Conservation (phyloP, 495 filamentous ascomycete species). For the Talaromyces nanjingensis region DNA sequence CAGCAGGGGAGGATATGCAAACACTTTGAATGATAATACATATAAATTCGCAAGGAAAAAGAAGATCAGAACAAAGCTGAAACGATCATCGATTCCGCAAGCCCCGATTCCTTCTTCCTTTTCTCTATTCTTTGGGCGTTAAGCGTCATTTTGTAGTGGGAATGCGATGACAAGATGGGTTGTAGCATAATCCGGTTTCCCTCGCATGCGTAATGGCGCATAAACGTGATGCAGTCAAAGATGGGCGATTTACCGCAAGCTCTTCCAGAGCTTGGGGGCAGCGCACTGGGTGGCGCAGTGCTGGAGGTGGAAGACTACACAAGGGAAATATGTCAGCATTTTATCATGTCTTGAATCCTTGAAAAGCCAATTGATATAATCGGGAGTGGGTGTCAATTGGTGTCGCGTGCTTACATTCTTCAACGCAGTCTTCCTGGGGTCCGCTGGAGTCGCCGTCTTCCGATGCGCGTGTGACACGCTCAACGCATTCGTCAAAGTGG, state of each 20-base stretch:
- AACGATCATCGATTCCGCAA: neutral
- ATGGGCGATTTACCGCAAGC: constrained; percentile 65
- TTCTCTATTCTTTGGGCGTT: neutral
- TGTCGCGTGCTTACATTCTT: constrained; percentile 76
- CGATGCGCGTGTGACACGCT: constrained; percentile 74
- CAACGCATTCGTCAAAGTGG: constrained; percentile 95
- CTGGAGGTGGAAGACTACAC: constrained; percentile 89
- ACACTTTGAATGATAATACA: constrained; percentile 7
- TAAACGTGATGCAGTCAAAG: neutral
- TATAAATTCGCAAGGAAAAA: neutral
- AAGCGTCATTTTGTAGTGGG: neutral
- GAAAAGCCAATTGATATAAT: neutral
- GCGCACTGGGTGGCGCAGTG: constrained; percentile 91
- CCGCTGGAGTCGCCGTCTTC: constrained; percentile 57
- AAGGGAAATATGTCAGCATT: neutral
- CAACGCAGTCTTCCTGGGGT: constrained; percentile 87
- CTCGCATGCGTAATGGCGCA: neutral
- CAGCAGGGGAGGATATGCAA: constrained; percentile 3
- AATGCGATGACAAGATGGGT: neutral
- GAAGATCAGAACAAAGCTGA: neutral
- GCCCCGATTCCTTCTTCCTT: neutral
- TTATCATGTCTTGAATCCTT: neutral
- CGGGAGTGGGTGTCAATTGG: neutral
- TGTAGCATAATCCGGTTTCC: neutral
- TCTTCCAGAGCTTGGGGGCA: constrained; percentile 87